These are phyloP conservation scores for Triadica sebifera DNA, from an alignment of 345 rosid genomes.

Conservation along the genomic window DNA sequence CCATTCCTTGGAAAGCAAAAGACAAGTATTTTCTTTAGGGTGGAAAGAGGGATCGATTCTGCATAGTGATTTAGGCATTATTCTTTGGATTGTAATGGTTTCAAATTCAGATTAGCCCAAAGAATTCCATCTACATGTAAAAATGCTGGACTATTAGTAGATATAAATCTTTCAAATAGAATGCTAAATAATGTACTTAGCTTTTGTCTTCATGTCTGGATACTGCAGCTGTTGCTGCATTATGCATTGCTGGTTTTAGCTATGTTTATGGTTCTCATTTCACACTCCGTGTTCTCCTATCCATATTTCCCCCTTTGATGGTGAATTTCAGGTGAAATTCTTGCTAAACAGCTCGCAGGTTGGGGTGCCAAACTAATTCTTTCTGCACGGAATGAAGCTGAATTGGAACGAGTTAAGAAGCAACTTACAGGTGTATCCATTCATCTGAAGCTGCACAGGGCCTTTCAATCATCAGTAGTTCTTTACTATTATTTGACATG, in stretches of 20 bases:
- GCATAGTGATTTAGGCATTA: not conserved
- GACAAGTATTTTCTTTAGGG: not conserved
- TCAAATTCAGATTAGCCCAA: not conserved
- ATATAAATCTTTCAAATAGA: not conserved
- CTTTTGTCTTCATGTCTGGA: not conserved
- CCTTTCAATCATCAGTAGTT: not conserved
- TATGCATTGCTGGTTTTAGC: not conserved
- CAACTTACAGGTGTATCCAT: conserved; percentile 61
- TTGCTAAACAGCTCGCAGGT: conserved; percentile 77
- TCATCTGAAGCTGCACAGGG: not conserved
- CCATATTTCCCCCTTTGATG: conserved; percentile 9
- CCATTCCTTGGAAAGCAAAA: not conserved
- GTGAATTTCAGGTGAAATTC: conserved; percentile 61
- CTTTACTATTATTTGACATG: conserved; percentile 1
- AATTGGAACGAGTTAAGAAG: conserved; percentile 65
- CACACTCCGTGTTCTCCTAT: not conserved
- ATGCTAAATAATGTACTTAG: not conserved
- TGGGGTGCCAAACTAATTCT: conserved; percentile 92
- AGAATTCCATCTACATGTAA: not conserved
- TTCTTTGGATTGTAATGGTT: not conserved
- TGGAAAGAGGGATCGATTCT: not conserved
- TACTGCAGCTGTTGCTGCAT: not conserved
- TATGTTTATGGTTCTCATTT: not conserved
- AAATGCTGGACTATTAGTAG: not conserved
- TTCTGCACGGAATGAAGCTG: conserved; percentile 75